Evolutionary conservation across 1,139 yeast genomes (phyloP), one percentile per base, ranked within the genome.

Genomic region (Blastobotrys persicus): DNA sequence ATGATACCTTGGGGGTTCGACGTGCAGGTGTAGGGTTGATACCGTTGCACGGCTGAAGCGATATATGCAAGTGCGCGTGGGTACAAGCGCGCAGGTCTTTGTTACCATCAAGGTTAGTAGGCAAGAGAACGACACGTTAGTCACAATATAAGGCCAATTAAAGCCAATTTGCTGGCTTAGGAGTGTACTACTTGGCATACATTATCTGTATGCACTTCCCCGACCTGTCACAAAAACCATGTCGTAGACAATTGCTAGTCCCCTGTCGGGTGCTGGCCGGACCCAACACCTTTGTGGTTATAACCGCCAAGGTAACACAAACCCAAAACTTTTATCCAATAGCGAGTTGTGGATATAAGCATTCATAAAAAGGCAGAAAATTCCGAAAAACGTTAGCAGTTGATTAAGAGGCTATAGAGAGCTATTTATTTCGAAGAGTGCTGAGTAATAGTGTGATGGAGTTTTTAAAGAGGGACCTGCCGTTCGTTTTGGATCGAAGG

Each of bases 401-500:
- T 23, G 9, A 23, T 23, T 23, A 23, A 23, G 9, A 23, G 28
- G 9, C 9, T 23, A 9, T n/a, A n/a, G n/a, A n/a, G n/a, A n/a
- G n/a, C n/a, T n/a, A n/a, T n/a, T n/a, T n/a, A n/a, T n/a, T n/a
- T n/a, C n/a, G n/a, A n/a, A n/a, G n/a, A n/a, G n/a, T n/a, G n/a
- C n/a, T n/a, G n/a, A n/a, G n/a, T n/a, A n/a, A n/a, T n/a, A n/a
- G n/a, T 23, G 17, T 7, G 17, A 37, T 37, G 41, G 41, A 37
- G n/a, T 37, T 37, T 19, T 19, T 37, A 12, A 37, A 37, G 19
- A 17, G 41, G 19, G 41, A 37, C 17, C 19, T 37, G 19, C 41
- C 41, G 5, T 37, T 17, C 19, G 41, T 45, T 4, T 14, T 35
- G 14, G 33, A 37, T 43, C 37, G 43, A 19, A 33, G 45, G 20